Percentiles rank a stretch among this genome's conserved stretches.
These are phyloP conservation scores for Cyberlindnera maritima DNA, from an alignment of 805 yeast genomes.

Conservation along the genomic window DNA sequence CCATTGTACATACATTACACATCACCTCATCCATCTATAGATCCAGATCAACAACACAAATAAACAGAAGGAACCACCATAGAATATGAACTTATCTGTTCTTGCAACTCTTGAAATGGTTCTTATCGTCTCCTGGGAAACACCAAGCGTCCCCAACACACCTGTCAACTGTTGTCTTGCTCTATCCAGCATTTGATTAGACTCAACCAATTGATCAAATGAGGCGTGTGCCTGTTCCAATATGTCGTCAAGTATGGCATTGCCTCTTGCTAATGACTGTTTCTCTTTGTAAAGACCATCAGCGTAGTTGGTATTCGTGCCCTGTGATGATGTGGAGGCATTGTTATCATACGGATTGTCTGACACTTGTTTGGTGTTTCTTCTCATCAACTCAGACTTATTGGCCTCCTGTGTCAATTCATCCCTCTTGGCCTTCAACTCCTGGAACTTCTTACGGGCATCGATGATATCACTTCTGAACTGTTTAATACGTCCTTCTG, in stretches of 20 bases:
- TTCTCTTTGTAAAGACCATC: conserved; percentile 73
- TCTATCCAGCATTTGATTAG: conserved; percentile 59
- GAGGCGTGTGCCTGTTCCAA: conserved; percentile 86
- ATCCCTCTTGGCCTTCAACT: conserved; percentile 35
- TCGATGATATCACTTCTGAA: conserved; percentile 43
- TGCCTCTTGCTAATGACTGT: conserved; percentile 60
- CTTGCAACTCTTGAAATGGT: conserved; percentile 76
- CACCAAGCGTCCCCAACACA: conserved; percentile 77
- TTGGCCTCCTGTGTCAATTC: conserved; percentile 36
- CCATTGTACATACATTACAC: not conserved
- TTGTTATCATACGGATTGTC: conserved; percentile 22
- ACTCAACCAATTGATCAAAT: conserved; percentile 81
- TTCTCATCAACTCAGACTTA: conserved; percentile 43
- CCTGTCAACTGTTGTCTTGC: conserved; percentile 47
- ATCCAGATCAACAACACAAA: conserved; percentile 67
- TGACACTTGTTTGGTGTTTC: conserved; percentile 21
- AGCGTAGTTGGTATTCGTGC: conserved; percentile 27
- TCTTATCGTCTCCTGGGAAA: conserved; percentile 79
- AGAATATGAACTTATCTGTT: conserved; percentile 85
- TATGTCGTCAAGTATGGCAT: conserved; percentile 83
- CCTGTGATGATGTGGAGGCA: not conserved
- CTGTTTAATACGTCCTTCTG: conserved; percentile 55
- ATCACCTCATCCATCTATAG: conserved; percentile 56
- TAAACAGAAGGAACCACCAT: conserved; percentile 64
- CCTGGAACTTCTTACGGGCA: conserved; percentile 31